phyloP scores from a whole-genome alignment of 306 rosid genomes.

The Mimosa bimucronata region DNA sequence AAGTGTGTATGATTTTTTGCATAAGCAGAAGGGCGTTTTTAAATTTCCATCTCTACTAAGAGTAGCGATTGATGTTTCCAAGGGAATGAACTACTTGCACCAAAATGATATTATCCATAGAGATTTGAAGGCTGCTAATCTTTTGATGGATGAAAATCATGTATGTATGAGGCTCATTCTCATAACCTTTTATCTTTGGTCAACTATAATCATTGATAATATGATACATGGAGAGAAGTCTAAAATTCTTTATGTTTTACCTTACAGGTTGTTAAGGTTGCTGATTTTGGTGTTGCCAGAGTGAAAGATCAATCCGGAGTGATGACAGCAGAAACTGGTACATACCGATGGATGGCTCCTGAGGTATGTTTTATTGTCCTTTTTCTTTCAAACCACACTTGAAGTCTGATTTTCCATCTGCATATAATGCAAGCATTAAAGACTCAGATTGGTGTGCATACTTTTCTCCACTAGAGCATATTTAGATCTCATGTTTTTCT shows the following conservation, averaged over 20 bases:
- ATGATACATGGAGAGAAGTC: slow-evolving; percentile 11
- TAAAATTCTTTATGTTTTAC: slow-evolving; percentile 18
- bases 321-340: slow-evolving; percentile 99
- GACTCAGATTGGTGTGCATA: neutral
- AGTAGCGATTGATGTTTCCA: slow-evolving; percentile 89
- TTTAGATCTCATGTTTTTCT: neutral
- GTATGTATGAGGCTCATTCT: slow-evolving; percentile 63
- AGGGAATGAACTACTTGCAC: slow-evolving; percentile 99
- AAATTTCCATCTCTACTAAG: slow-evolving; percentile 86
- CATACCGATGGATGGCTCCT: slow-evolving; percentile 99
- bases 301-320: slow-evolving; percentile 94
- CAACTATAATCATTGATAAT: slow-evolving; percentile 9
- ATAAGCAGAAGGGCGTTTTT: slow-evolving; percentile 85
- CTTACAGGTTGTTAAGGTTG: slow-evolving; percentile 90
- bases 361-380: slow-evolving; percentile 58
- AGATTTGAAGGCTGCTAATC: slow-evolving; percentile 95
- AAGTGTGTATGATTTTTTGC: slow-evolving; percentile 94
- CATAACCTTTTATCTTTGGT: slow-evolving; percentile 16
- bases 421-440: neutral
- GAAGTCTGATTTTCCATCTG: neutral
- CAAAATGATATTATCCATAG: slow-evolving; percentile 93
- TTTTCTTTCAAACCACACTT: neutral
- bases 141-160: slow-evolving; percentile 95
- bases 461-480: neutral
- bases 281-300: slow-evolving; percentile 99